Conservation (phyloP, 345 rosid genomes). For the Carallia brachiata region DNA sequence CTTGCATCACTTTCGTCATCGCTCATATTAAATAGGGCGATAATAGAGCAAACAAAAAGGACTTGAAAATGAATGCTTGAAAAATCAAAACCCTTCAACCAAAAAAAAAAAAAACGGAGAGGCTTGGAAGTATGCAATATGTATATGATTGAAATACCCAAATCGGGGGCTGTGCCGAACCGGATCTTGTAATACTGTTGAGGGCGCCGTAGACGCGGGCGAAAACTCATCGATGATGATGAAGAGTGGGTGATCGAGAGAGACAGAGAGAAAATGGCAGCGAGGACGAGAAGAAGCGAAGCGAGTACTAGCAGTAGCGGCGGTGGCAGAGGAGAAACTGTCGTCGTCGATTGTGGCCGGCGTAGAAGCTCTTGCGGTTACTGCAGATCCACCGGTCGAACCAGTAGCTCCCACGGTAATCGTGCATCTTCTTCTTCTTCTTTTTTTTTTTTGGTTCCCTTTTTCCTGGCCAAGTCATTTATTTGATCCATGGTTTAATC, state of each 20-base stretch:
- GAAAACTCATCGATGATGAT: too few species aligned
- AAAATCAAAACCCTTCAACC: too few species aligned
- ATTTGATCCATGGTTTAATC: background rate
- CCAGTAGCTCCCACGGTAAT: slow-evolving; percentile 73
- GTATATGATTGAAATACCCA: too few species aligned
- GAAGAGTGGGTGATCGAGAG: background rate
- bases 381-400: slow-evolving; percentile 49
- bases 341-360: slow-evolving; percentile 56
- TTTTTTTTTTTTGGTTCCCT: background rate
- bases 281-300: slow-evolving; percentile 43
- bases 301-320: slow-evolving; percentile 61
- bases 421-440: slow-evolving; percentile 2
- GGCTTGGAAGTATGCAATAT: too few species aligned
- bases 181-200: background rate
- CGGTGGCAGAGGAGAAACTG: slow-evolving; percentile 46
- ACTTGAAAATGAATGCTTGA: too few species aligned
- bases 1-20: too few species aligned
- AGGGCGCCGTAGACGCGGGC: background rate
- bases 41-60: too few species aligned
- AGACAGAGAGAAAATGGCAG: slow-evolving; percentile 37
- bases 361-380: slow-evolving; percentile 62
- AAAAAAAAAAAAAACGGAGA: too few species aligned
- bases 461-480: background rate
- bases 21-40: too few species aligned
- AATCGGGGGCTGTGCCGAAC: too few species aligned